Conservation (phyloP, 2,329 filamentous ascomycete species). For the Cercospora zeina region DNA sequence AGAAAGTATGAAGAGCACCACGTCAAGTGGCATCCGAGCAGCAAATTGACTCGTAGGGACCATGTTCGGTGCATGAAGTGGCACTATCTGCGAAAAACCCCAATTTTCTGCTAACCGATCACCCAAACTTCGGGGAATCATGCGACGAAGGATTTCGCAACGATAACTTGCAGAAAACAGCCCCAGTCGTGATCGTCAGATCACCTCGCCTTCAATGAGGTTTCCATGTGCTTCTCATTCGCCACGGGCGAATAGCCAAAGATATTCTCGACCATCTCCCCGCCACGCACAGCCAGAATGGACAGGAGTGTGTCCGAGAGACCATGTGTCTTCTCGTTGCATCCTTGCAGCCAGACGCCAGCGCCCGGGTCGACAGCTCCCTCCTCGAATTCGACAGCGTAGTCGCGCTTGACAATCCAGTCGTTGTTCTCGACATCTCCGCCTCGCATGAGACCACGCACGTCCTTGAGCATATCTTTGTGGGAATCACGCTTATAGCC, state of each 20-base stretch:
- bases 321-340: slow-evolving; percentile 88
- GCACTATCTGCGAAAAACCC: not conserved
- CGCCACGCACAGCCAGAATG: slow-evolving; percentile 41
- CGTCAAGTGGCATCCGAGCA: not conserved
- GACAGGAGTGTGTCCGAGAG: slow-evolving; percentile 53
- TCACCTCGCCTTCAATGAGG: slow-evolving; percentile 19
- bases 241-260: slow-evolving; percentile 35
- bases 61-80: not conserved
- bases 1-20: not conserved
- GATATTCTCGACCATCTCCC: slow-evolving; percentile 43
- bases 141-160: not conserved
- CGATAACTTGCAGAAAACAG: not conserved
- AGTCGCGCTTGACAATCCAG: slow-evolving; percentile 74
- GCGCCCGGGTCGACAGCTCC: slow-evolving; percentile 69
- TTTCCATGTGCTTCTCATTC: slow-evolving; percentile 24
- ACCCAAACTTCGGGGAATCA: not conserved
- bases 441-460: slow-evolving; percentile 66
- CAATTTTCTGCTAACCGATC: not conserved
- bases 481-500: slow-evolving; percentile 81
- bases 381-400: slow-evolving; percentile 70
- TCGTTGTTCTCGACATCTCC: slow-evolving; percentile 49
- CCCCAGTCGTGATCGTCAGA: not conserved
- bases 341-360: slow-evolving; percentile 90
- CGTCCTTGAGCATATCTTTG: slow-evolving; percentile 69
- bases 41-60: not conserved